Evolutionary conservation across 192 early-diverging fungal species (phyloP), one percentile per base, ranked within the genome.

Genomic region (Dispira simplex): DNA sequence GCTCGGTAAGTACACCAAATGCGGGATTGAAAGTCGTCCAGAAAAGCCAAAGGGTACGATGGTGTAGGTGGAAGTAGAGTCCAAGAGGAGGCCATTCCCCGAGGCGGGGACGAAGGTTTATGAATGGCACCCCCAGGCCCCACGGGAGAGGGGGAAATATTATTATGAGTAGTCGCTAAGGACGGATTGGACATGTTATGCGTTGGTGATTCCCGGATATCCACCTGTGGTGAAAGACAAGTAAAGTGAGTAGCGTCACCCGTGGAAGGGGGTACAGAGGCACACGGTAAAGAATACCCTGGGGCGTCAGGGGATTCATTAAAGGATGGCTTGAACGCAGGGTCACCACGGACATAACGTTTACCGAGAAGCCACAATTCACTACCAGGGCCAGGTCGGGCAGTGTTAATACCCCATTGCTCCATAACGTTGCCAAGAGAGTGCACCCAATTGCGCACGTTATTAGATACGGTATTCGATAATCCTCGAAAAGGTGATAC

Each of bases 1-100:
- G 88, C 82, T 62, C 96, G 79, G 70, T 98, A 98, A 2, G 94
- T 97, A 69, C 90, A 84, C 94, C 96, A 97, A 21, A 90, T 76
- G n/a, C 87, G 78, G 25, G 79, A 78, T 16, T 75, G 74, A 73
- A 94, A 95, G 73, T 96, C 93, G n/a, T 69, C 71, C 16, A 89
- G 73, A 66, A 95, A 91, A 21, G 52, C 68, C 0, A 68, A 47
- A 55, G 78, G 70, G 46, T 75, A 74, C 28, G 60, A 64, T 12
- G 51, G 13, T 1, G 60, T 14, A 26, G 55, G 4, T 27, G 32
- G 32, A 39, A 39, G 32, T 39, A 39, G 32, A 39, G 32, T 39
- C 32, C 32, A 39, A 39, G 32, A 39, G 32, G 32, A 39, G 32
- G 32, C 6, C 32, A 39, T 39, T 6, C 32, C 32, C 32, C 6